Evolutionary conservation across 106 monocot genomes (phyloP), one percentile per base, ranked within the genome.

Genomic region (Chionographis japonica): DNA sequence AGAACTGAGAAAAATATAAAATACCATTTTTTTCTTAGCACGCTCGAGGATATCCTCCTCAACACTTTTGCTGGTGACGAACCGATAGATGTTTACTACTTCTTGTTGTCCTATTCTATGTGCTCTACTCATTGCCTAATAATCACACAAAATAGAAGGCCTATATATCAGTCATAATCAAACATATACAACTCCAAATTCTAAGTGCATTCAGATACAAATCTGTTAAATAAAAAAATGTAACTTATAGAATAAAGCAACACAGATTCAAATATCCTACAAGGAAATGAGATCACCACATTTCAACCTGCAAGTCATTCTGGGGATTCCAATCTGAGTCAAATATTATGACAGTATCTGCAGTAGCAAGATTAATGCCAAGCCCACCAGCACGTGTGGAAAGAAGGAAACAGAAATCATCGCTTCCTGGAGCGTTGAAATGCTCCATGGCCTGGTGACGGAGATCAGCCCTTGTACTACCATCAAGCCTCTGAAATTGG

Each of bases 311-410:
- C 39, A 98, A 79, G 68, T 98, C 98, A 88, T 98, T 98, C 73
- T 98, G 98, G 56, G 98, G 98, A 73, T 98, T 98, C 98, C 98
- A 98, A 59, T 98, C 98, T 35, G 98, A 98, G 68, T 98, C 98
- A 69, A 98, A 98, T 56, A 98, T 98, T 67, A 98, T 98, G 15
- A 98, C 98, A 53, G 98, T 98, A 71, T 98, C 98, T 49, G 98
- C 98, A 71, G 98, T 98, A 73, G 98, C 98, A 78, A 98, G 98
- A 83, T 98, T 98, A 27, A 98, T 98, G 19, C 98, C 98, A 37
- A 98, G 77, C 8, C 98, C 98, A 72, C 98, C 98, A 71, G 98
- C 98, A 68, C 98, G 93, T 60, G 98, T 98, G 20, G 98, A 98
- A 59, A 98, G 85, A 67, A 98, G 93, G 57, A 98, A 98, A 73